Base-by-base conservation (phyloP, 805 yeast species). In the Metschnikowia colocasiae region DNA sequence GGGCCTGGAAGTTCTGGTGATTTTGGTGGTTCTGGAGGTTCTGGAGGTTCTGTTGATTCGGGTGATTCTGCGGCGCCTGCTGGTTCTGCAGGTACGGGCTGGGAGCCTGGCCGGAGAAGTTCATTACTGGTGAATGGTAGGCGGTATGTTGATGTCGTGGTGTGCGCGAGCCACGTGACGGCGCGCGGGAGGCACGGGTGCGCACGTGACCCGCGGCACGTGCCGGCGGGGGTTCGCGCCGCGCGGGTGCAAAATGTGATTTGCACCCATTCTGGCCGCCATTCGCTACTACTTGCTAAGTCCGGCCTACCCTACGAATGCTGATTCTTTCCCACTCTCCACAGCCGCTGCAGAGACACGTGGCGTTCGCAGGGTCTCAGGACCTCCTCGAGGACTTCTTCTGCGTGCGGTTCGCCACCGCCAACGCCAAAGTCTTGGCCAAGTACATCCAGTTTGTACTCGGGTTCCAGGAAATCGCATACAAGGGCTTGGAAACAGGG, bases 391-490 rank as follows among this genome's bases (percentile, higher is more conserved):
- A 42, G 10, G 50, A 47, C n/a, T 86, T 83, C 59, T 82, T 79
- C 64, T 83, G 83, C 56, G 72, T 86, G 3, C 83, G 85, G 12
- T 79, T 85, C 73, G 84, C 82, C 50, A 85, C 83, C 10, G 78
- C 87, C n/a, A 85, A 86, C 53, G 86, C 92, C 20, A 81, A 79
- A 50, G 80, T 79, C 50, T 69, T 80, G 38, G 83, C 95, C 0
- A 60, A 65, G 19, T 77, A 74, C 59, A 78, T 83, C 48, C 72
- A 78, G 38, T 58, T 70, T 13, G 65, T 76, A 6, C 75, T 80
- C 64, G 95, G 95, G 0, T 88, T 88, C 62, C 54, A 67, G 18
- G 78, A 75, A 31, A 61, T 82, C 32, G 94, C 90, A 1, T 78
- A 74, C 55, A 73, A 64, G 48, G 89, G 89, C 5, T 70, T 88